Conservation (phyloP, 352 stramenopile genomes). For the Achlya hypogyna region DNA sequence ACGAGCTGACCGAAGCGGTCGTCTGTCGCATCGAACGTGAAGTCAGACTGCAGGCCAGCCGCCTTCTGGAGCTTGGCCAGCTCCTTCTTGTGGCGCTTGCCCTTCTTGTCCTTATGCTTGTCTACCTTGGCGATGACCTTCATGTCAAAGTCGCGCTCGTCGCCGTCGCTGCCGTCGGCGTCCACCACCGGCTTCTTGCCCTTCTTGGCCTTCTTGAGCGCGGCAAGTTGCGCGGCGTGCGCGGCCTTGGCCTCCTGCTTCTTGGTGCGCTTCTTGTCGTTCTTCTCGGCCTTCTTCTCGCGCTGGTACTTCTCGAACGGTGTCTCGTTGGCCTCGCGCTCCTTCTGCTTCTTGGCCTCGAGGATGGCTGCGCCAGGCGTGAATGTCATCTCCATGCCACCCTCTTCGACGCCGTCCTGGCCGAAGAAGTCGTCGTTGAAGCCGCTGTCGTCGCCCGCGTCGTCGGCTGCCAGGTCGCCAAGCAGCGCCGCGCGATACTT, state of each 20-base stretch:
- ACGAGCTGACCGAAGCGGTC: conserved; percentile 70
- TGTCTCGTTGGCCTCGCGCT: conserved; percentile 69
- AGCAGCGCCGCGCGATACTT: conserved; percentile 72
- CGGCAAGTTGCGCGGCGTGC: conserved; percentile 49
- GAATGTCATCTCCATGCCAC: conserved; percentile 82
- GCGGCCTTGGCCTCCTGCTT: conserved; percentile 47
- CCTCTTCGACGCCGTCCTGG: conserved; percentile 21
- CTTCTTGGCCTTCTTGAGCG: conserved; percentile 28
- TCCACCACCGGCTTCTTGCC: conserved; percentile 24
- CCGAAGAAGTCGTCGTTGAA: conserved; percentile 7
- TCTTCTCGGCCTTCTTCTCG: conserved; percentile 83
- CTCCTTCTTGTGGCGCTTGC: conserved; percentile 70
- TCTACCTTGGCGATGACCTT: conserved; percentile 67
- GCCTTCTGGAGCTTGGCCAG: conserved; percentile 59
- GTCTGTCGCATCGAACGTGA: conserved; percentile 65
- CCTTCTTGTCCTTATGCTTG: conserved; percentile 63
- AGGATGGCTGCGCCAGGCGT: conserved; percentile 55
- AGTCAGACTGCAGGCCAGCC: conserved; percentile 58
- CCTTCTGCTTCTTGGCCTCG: conserved; percentile 62
- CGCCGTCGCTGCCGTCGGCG: conserved; percentile 26
- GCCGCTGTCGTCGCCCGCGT: conserved; percentile 30
- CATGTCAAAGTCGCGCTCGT: conserved; percentile 79
- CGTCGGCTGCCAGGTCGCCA: conserved; percentile 57
- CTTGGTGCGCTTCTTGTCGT: conserved; percentile 76
- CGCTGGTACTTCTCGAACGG: conserved; percentile 75